These are phyloP conservation scores for Leccinum subgranulosum DNA, from an alignment of 768 basidiomycete genomes.

Conservation along the genomic window DNA sequence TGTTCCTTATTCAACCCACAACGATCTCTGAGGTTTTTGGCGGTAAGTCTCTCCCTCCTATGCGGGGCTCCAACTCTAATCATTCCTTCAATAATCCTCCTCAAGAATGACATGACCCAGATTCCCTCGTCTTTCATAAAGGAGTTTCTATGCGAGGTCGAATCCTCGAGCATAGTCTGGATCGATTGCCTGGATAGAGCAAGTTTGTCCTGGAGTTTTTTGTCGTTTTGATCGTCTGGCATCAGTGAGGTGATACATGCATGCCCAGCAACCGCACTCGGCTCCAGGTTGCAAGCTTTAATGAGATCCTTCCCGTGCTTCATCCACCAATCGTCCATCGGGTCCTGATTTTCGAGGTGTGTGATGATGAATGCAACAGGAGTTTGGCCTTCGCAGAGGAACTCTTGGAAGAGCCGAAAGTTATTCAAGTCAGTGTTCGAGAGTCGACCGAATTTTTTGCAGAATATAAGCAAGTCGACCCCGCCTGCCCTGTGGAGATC, in stretches of 20 bases:
- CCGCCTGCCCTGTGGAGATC: constrained; percentile 29
- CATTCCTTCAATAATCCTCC: constrained; percentile 12
- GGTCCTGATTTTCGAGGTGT: constrained; percentile 30
- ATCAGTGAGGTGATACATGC: constrained; percentile 29
- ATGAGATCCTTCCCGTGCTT: constrained; percentile 17
- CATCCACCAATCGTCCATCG: constrained; percentile 35
- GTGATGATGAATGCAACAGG: constrained; percentile 40
- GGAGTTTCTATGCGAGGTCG: constrained; percentile 14
- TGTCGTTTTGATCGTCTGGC: not conserved
- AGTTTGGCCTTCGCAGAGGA: constrained; percentile 36
- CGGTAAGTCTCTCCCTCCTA: constrained; percentile 9
- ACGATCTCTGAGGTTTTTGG: constrained; percentile 10
- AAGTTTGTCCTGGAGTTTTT: constrained; percentile 4
- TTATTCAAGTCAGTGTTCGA: constrained; percentile 24
- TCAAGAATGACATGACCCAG: constrained; percentile 27
- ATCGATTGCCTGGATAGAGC: constrained; percentile 14
- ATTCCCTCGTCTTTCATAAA: constrained; percentile 12
- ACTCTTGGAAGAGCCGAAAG: constrained; percentile 36
- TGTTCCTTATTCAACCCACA: constrained; percentile 18
- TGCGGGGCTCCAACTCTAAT: constrained; percentile 5
- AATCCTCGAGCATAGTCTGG: constrained; percentile 21
- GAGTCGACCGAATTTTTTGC: constrained; percentile 32
- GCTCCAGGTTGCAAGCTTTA: constrained; percentile 5
- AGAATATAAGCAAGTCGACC: constrained; percentile 38
- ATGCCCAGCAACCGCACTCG: constrained; percentile 20